Evolutionary conservation across 2,329 filamentous ascomycete genomes (phyloP).

Genomic region (Drechslerella dactyloides): DNA sequence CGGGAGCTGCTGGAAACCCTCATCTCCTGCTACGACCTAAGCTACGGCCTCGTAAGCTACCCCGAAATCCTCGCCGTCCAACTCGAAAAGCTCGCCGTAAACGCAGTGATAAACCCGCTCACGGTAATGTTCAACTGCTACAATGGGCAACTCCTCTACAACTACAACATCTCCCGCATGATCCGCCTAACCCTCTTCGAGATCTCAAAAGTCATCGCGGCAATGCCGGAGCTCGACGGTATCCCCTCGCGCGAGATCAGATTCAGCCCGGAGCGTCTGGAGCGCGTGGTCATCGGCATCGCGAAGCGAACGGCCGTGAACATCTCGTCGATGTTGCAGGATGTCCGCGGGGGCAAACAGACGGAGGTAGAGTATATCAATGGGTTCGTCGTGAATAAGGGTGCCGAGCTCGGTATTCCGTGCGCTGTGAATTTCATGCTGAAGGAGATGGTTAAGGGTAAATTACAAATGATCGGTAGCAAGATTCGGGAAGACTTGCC

Average conservation of each 20-base stretch:
- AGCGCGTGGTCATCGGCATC: constrained; percentile 59
- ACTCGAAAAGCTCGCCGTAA: constrained; percentile 77
- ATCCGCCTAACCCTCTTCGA: constrained; percentile 77
- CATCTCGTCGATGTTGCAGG: constrained; percentile 70
- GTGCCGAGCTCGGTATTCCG: constrained; percentile 73
- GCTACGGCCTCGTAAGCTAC: constrained; percentile 33
- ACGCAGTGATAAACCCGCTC: constrained; percentile 78
- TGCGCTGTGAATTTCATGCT: constrained; percentile 76
- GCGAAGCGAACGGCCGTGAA: constrained; percentile 52
- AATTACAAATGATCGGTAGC: constrained; percentile 62
- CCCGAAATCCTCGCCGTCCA: constrained; percentile 61
- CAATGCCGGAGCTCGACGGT: constrained; percentile 74
- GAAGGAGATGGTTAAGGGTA: constrained; percentile 74
- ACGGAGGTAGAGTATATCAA: constrained; percentile 87
- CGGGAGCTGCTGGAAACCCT: constrained; percentile 22
- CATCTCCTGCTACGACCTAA: constrained; percentile 34
- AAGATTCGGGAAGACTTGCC: constrained; percentile 33
- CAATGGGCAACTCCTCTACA: constrained; percentile 74
- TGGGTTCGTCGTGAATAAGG: constrained; percentile 81
- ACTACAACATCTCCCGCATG: constrained; percentile 69
- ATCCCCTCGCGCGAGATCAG: constrained; percentile 62
- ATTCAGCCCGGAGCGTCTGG: constrained; percentile 58
- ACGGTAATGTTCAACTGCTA: constrained; percentile 78
- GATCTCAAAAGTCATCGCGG: constrained; percentile 72
- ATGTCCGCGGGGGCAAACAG: constrained; percentile 66